Evolutionary conservation across 306 rosid genomes (phyloP).

Genomic region (Pyrus bretschneideri): DNA sequence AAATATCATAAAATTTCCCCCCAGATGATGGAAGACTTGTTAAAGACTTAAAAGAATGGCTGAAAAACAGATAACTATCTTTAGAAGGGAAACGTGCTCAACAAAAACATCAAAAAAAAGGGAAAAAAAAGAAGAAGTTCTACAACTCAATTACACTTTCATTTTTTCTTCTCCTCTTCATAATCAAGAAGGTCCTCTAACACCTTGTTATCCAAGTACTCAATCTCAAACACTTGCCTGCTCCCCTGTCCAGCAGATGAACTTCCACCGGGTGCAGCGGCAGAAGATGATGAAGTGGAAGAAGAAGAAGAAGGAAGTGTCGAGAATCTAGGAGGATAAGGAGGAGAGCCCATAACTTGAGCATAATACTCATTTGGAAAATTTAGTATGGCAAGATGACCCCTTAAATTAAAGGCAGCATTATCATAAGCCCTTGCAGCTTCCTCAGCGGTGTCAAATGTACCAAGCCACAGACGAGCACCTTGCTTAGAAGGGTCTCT

Average conservation of each 20-base stretch:
- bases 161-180: constrained; percentile 39
- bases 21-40: not conserved
- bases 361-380: constrained; percentile 77
- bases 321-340: constrained; percentile 49
- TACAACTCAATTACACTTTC: not conserved
- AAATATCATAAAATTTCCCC: too few relatives aligned
- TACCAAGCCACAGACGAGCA: constrained; percentile 75
- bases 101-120: not conserved
- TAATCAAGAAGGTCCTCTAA: constrained; percentile 74
- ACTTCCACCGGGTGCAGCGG: constrained; percentile 14
- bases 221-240: constrained; percentile 56
- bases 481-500: constrained; percentile 73
- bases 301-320: constrained; percentile 7
- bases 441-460: constrained; percentile 75
- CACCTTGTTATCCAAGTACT: constrained; percentile 59
- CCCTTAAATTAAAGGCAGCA: constrained; percentile 71
- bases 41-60: not conserved
- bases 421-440: constrained; percentile 80
- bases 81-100: not conserved
- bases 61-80: not conserved
- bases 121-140: not conserved
- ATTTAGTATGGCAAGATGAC: constrained; percentile 69
- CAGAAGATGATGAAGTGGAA: not conserved
- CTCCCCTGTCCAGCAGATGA: constrained; percentile 21
- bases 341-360: constrained; percentile 45